A percentile compares a stretch with the other conserved stretches of the same genome.
phyloP scores from a whole-genome alignment of 176 grass and related monocot genomes.

The Cenchrus fungigraminus region DNA sequence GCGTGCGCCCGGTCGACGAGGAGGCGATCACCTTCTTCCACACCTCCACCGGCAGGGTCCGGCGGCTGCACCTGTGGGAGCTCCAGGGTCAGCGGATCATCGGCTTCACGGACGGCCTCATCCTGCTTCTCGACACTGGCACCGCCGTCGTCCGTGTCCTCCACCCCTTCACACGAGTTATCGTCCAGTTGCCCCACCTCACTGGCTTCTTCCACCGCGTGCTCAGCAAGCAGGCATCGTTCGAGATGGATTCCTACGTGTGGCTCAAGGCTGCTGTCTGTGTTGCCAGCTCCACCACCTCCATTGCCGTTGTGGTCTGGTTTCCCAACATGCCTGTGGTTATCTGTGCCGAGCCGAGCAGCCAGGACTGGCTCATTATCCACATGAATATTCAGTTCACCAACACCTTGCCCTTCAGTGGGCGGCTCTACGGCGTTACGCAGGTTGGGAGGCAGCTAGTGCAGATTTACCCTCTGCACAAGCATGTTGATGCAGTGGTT shows the following conservation, averaged over 20 bases:
- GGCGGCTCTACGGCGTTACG: conserved; percentile 19
- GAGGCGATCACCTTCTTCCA: neutral
- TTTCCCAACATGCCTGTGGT: neutral
- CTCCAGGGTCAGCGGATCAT: neutral
- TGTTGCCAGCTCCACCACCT: neutral
- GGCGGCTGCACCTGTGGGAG: neutral
- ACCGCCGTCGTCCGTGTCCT: conserved; percentile 23
- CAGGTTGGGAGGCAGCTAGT: conserved; percentile 13
- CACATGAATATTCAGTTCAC: neutral
- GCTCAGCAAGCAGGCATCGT: neutral
- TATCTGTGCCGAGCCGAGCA: conserved; percentile 9
- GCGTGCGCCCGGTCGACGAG: neutral
- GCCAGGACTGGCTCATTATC: neutral
- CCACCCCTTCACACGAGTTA: conserved; percentile 26
- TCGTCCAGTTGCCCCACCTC: conserved; percentile 9
- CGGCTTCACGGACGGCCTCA: conserved; percentile 4
- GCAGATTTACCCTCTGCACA: neutral
- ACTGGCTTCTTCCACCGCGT: neutral
- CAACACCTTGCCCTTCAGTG: conserved; percentile 24
- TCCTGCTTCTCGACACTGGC: neutral
- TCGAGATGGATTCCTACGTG: conserved; percentile 2
- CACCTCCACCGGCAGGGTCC: neutral
- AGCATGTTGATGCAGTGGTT: neutral
- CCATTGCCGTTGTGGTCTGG: conserved; percentile 28
- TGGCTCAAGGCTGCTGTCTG: neutral